Evolutionary conservation across 768 basidiomycete species (phyloP), one percentile per base, ranked within the genome.

Genomic region (Antrodiella citrinella): DNA sequence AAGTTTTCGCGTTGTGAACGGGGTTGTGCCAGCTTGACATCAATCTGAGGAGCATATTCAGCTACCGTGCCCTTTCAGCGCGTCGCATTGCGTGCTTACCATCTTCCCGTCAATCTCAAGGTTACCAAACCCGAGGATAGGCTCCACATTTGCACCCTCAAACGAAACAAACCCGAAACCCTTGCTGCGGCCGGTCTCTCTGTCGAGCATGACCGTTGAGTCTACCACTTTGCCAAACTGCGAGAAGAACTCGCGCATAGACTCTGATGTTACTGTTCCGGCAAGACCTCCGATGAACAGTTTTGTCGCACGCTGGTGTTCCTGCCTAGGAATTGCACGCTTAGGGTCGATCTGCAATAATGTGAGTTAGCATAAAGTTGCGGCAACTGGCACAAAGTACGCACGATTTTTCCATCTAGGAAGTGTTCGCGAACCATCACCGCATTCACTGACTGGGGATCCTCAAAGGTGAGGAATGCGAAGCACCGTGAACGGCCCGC

Each of bases 301-400:
- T 62, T 98, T 97, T 19, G 91, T 91, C 9, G 91, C 90, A 10
- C 88, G 78, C 56, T 90, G 86, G 60, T 96, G 94, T 53, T 98
- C 96, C 65, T 94, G 89, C 54, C 94, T 79, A 9, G 96, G 96
- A 57, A 98, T 96, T 2, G 96, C 96, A 49, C 95, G 84, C 71
- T 99, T 99, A n/a, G 96, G 96, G 63, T 99, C 96, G 65, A 99
- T 99, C 95, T 99, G 63, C 48, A 58, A n/a, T n/a, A n/a, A n/a
- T n/a, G 38, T 42, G n/a, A 52, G 50, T 39, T 41, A 38, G 47
- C 26, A 44, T 22, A 19, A 42, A 10, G 25, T 7, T 40, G 38
- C 12, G 45, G 44, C 21, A 23, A 20, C 26, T 13, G 13, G 15
- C 22, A 3, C n/a, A n/a, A n/a, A 49, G 50, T 24, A 76, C 92